A percentile compares a stretch with the other conserved stretches of the same genome.
Conservation (phyloP, 768 basidiomycete genomes). For the Suillus decipiens region DNA sequence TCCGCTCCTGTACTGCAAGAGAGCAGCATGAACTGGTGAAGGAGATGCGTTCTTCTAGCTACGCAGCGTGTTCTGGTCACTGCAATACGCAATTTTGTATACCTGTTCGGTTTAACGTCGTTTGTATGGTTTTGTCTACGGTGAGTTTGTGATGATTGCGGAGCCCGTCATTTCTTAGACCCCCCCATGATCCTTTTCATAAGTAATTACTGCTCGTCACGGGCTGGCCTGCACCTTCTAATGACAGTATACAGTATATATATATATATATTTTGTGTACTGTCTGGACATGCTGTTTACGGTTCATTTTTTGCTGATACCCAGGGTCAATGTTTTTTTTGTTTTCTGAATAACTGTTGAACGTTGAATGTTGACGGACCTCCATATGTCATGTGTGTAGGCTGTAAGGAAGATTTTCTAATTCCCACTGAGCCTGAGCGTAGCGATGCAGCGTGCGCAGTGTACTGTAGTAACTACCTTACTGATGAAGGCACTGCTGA, state of each 20-base stretch:
- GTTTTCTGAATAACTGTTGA: conserved; percentile 6
- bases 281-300: conserved; percentile 18
- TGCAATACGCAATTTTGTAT: conserved; percentile 12
- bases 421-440: not conserved
- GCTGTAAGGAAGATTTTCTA: not conserved
- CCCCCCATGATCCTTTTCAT: conserved; percentile 7
- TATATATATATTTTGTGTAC: conserved; percentile 16
- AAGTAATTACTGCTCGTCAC: conserved; percentile 13
- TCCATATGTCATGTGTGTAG: not conserved
- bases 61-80: not conserved
- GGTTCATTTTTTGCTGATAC: conserved; percentile 4
- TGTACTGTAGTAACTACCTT: not conserved
- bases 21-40: conserved; percentile 86
- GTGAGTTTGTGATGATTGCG: conserved; percentile 18
- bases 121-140: conserved; percentile 27
- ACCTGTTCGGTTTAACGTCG: conserved; percentile 24
- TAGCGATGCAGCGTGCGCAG: not conserved
- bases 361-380: conserved; percentile 5
- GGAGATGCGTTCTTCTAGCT: not conserved
- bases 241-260: conserved; percentile 7
- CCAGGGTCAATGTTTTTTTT: conserved; percentile 10
- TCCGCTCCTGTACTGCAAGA: conserved; percentile 76
- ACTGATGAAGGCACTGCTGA: conserved; percentile 3
- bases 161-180: conserved; percentile 14
- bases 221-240: conserved; percentile 27